Evolutionary conservation across 768 basidiomycete species (phyloP).

Genomic region (Clathrus columnatus): DNA sequence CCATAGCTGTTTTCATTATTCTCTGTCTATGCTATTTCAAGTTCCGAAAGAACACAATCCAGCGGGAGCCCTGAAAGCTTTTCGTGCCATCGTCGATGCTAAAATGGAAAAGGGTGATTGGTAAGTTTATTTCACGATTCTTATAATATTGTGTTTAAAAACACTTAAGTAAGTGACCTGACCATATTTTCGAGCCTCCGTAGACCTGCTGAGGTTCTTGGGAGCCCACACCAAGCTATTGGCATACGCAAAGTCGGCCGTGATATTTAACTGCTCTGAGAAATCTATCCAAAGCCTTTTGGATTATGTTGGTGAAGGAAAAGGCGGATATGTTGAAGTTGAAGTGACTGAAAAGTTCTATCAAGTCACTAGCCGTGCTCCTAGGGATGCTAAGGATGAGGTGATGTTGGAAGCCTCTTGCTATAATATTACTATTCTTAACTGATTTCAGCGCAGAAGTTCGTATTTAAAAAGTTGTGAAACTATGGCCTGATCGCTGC

Average conservation of each 20-base stretch:
- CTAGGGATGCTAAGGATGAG: slow-evolving; percentile 95
- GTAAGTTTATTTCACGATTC: slow-evolving; percentile 35
- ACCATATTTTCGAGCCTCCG: slow-evolving; percentile 71
- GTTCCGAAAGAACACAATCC: slow-evolving; percentile 93
- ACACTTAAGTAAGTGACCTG: slow-evolving; percentile 97
- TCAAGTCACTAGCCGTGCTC: slow-evolving; percentile 79
- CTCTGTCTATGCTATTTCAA: slow-evolving; percentile 21
- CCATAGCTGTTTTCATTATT: background rate
- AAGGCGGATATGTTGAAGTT: slow-evolving; percentile 35
- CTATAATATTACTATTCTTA: too few relatives aligned
- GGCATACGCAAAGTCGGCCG: slow-evolving; percentile 90
- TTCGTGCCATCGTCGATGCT: slow-evolving; percentile 78
- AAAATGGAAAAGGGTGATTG: slow-evolving; percentile 94
- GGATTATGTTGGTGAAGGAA: slow-evolving; percentile 86
- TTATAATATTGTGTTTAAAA: slow-evolving; percentile 83
- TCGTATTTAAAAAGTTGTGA: slow-evolving; percentile 96
- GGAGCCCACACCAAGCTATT: slow-evolving; percentile 77
- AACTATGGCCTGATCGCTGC: slow-evolving; percentile 92
- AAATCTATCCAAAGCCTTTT: slow-evolving; percentile 98
- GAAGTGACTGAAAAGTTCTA: slow-evolving; percentile 92
- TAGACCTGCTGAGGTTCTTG: slow-evolving; percentile 75
- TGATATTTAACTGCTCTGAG: slow-evolving; percentile 93
- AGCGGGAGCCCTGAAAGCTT: slow-evolving; percentile 85
- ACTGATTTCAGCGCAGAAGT: slow-evolving; percentile 49
- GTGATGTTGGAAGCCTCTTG: slow-evolving; percentile 35